Evolutionary conservation across 169 alveolate genomes (phyloP), one percentile per base, ranked within the genome.

Genomic region (Cryptosporidium canis): DNA sequence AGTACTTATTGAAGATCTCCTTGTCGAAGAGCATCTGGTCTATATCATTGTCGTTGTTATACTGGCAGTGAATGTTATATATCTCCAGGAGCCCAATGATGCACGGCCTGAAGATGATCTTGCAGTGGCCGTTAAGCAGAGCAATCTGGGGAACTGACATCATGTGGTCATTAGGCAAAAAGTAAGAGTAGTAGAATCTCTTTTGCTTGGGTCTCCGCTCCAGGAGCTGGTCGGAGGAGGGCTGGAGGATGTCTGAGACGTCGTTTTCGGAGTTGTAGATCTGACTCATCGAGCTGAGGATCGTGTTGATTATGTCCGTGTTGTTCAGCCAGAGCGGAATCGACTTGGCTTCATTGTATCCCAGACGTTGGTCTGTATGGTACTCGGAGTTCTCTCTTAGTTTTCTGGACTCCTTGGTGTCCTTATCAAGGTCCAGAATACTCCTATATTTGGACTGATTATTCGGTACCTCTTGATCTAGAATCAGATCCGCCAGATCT

Each of bases 141-240:
- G 87, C 87, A 39, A 77, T 37, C 41, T 77, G 87, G 11, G 87
- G 87, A 8, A 77, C 72, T 21, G 87, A 77, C 47, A 77, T 43
- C 61, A 61, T 61, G 37, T 43, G 31, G 24, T 77, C 35, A 55
- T 77, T 77, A 3, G 71, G 77, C 21, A 77, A 9, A 41, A 77
- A 77, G 44, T 77, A 77, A 56, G 87, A 56, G 35, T 77, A 77
- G 12, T 77, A 77, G 33, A 58, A 56, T 55, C 84, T 70, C 29
- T 70, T 70, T 11, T 48, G 66, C 33, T 51, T 70, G n/a, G 33
- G 12, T 41, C 64, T 31, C 21, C 35, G 35, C 3, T 37, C 29
- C 1, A 4, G 7, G 9, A 55, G 24, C 33, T 29, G 8, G 55
- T 45, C 27, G 16, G 9, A 11, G 18, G 6, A 24, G 7, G 0